Percentiles rank a stretch among this genome's conserved stretches.
phyloP scores from a whole-genome alignment of 768 basidiomycete genomes.

The Amanita subjunquillea region DNA sequence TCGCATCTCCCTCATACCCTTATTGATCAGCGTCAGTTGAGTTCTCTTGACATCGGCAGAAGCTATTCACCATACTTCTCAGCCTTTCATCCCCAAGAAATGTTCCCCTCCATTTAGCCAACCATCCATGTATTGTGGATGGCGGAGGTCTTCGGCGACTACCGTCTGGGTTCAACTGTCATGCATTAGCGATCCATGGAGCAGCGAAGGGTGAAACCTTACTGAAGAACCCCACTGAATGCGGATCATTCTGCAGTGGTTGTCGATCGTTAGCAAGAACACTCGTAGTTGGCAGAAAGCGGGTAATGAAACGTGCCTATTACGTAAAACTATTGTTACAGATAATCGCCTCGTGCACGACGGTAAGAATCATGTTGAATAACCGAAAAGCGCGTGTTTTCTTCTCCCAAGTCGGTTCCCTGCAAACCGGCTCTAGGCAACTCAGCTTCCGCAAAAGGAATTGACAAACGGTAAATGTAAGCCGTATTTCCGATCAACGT shows the following conservation, averaged over 20 bases:
- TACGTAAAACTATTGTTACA: neutral
- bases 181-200: constrained; percentile 3
- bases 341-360: neutral
- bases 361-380: neutral
- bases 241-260: constrained; percentile 25
- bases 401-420: neutral
- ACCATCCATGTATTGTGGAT: constrained; percentile 64
- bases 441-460: neutral
- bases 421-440: neutral
- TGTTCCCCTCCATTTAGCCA: constrained; percentile 71
- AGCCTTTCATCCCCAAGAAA: constrained; percentile 51
- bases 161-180: constrained; percentile 33
- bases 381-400: too few species aligned
- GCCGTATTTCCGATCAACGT: constrained; percentile 1
- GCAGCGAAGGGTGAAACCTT: neutral
- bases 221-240: constrained; percentile 45
- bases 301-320: neutral
- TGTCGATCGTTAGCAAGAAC: constrained; percentile 6
- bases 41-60: neutral
- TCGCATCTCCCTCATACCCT: constrained; percentile 66
- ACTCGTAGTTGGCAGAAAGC: neutral
- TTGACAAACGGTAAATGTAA: neutral
- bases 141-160: constrained; percentile 36
- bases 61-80: constrained; percentile 32
- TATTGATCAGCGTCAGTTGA: constrained; percentile 1